phyloP scores from a whole-genome alignment of 148 eudicot genomes.

The Drosera capensis region DNA sequence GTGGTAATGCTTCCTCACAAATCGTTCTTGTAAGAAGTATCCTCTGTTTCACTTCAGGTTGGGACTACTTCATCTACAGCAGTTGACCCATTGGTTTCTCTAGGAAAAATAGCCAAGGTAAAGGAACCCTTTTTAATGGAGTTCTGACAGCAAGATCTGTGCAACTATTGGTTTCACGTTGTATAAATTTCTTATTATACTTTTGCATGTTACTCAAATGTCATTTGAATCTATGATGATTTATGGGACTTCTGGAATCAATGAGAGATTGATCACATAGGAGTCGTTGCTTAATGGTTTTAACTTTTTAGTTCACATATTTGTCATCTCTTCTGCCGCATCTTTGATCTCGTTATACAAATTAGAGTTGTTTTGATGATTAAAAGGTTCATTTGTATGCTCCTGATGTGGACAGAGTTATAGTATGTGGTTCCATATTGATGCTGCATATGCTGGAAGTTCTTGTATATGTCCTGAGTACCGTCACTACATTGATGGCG shows the following conservation, averaged over 20 bases:
- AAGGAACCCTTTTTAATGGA: constrained; percentile 2
- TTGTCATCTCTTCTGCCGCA: neutral
- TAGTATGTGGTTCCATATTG: constrained; percentile 80
- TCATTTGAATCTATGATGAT: too few relatives aligned
- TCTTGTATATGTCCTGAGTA: constrained; percentile 91
- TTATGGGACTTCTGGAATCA: too few relatives aligned
- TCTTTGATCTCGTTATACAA: too few relatives aligned
- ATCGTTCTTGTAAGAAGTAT: neutral
- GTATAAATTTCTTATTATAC: too few relatives aligned
- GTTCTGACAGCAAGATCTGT: too few relatives aligned
- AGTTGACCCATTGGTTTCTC: constrained; percentile 70
- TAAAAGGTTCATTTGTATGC: constrained; percentile 6
- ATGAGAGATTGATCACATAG: too few relatives aligned
- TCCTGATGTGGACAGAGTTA: constrained; percentile 32
- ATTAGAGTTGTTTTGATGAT: too few relatives aligned
- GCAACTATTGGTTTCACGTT: too few relatives aligned
- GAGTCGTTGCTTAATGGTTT: too few relatives aligned
- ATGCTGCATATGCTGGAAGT: constrained; percentile 98
- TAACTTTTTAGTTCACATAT: neutral
- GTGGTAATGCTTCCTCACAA: too few relatives aligned
- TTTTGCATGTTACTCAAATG: too few relatives aligned
- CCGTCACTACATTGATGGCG: constrained; percentile 63
- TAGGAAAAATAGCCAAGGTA: constrained; percentile 72
- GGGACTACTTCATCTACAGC: constrained; percentile 96
- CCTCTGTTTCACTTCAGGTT: constrained; percentile 30